Percentiles rank a stretch among this genome's conserved stretches.
Conservation (phyloP, 2,329 filamentous ascomycete species). For the Coniosporium tulheliwenetii region DNA sequence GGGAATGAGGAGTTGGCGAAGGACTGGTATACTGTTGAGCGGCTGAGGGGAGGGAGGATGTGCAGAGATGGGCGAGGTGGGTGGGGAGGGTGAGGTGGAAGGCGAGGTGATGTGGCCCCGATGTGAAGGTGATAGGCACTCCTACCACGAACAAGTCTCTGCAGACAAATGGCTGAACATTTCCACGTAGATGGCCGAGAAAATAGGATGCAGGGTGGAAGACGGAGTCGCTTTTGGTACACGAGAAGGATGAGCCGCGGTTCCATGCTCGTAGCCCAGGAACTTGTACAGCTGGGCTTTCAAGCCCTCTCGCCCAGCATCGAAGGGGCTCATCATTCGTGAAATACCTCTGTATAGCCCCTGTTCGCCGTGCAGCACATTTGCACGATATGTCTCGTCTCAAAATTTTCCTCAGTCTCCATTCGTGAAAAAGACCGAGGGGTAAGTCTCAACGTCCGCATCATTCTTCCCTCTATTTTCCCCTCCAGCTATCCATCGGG, state of each 20-base stretch:
- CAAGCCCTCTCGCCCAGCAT: no score
- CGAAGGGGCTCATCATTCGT: no score
- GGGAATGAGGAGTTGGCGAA: constrained; percentile 64
- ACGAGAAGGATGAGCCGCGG: no score
- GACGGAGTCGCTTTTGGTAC: constrained; percentile 1
- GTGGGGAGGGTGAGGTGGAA: constrained; percentile 63
- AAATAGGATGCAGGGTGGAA: not conserved
- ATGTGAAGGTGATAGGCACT: no score
- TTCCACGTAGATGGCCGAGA: no score
- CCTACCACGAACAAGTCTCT: no score
- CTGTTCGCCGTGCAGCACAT: no score
- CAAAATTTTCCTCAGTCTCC: constrained; percentile 31
- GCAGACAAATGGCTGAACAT: no score
- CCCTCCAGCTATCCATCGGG: constrained; percentile 47
- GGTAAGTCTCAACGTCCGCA: constrained; percentile 39
- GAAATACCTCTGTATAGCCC: no score
- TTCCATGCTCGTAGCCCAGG: no score
- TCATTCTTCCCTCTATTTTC: constrained; percentile 52
- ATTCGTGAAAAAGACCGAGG: constrained; percentile 31
- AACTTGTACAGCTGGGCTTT: no score
- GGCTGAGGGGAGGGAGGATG: constrained; percentile 55
- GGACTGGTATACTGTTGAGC: constrained; percentile 57
- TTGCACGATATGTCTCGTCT: constrained; percentile 21
- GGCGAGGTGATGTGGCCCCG: constrained; percentile 21
- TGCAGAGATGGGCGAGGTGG: constrained; percentile 57